Conservation (phyloP, 108 stramenopile species). For the Skeletonema costatum region DNA sequence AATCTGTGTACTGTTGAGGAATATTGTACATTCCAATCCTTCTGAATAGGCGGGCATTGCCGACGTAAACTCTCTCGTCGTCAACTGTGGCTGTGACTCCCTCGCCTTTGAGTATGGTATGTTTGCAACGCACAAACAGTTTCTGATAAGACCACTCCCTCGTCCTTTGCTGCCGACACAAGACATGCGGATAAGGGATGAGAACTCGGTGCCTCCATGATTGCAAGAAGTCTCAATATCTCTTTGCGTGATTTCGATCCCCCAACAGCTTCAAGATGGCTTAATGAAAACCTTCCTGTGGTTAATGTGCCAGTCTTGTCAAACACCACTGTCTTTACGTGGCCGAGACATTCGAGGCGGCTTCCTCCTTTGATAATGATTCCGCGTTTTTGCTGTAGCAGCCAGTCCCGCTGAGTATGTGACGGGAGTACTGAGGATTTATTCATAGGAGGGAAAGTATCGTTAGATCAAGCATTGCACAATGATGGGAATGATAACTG, state of each 20-base stretch:
- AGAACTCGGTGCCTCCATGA: conserved; percentile 82
- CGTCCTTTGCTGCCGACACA: conserved; percentile 76
- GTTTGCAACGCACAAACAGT: conserved; percentile 47
- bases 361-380: conserved; percentile 88
- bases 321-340: conserved; percentile 68
- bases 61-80: conserved; percentile 68
- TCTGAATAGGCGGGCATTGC: conserved; percentile 75
- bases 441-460: not conserved
- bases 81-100: conserved; percentile 72
- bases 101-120: conserved; percentile 84
- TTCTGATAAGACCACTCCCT: conserved; percentile 53
- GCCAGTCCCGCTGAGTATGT: conserved; percentile 90
- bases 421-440: conserved; percentile 73
- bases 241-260: conserved; percentile 47
- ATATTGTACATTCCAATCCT: conserved; percentile 62
- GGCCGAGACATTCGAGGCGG: conserved; percentile 82
- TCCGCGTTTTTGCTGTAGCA: conserved; percentile 83
- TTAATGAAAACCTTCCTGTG: conserved; percentile 69
- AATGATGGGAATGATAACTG: not conserved
- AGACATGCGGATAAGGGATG: conserved; percentile 84
- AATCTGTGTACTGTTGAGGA: conserved; percentile 29
- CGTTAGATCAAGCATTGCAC: not conserved
- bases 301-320: conserved; percentile 95
- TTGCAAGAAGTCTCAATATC: conserved; percentile 67
- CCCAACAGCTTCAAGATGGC: conserved; percentile 62